Evolutionary conservation across 257 asterid genomes (phyloP), one percentile per base, ranked within the genome.

Genomic region (Solanum raphanifolium): DNA sequence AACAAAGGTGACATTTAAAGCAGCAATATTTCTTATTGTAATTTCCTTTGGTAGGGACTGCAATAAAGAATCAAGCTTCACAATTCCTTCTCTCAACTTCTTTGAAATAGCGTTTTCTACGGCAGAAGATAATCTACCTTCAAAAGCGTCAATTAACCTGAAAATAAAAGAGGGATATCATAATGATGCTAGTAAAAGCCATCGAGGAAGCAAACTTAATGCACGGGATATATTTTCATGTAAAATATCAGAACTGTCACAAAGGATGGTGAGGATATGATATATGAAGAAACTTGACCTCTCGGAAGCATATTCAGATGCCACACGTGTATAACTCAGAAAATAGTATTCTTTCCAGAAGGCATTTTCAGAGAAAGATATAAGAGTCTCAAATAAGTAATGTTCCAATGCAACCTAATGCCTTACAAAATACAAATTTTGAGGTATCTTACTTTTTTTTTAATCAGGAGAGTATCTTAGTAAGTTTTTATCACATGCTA

Each of bases 71-170:
- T 97, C 97, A 16, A 96, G 93, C 83, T 93, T 90, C 75, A 75
- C 79, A 75, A 92, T 58, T 81, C 92, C 95, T 83, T 93, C 95
- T 89, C 87, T 83, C 83, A 96, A 71, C 89, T 95, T 96, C 89
- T 91, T 88, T 18, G 98, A 88, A 89, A 97, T 71, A 60, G 98
- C 94, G 83, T 90, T 90, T 92, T 96, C 99, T 86, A 97, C 93
- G 5, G 98, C 92, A 86, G 99, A 92, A 79, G 90, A 81, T 86
- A 97, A 91, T 83, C 89, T 92, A 75, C 82, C 94, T 89, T 87
- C 91, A 91, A 97, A 97, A 88, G 99, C 98, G 85, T 96, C 94
- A 36, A 97, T 73, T 87, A 97, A 91, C 89, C 99, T 97, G 94
- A 48, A 89, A 87, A 27, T 58, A 52, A 75, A 69, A 20, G n/a